A percentile compares a stretch with the other conserved stretches of the same genome.
phyloP scores from a whole-genome alignment of 805 yeast species.

The Pichia kluyveri region DNA sequence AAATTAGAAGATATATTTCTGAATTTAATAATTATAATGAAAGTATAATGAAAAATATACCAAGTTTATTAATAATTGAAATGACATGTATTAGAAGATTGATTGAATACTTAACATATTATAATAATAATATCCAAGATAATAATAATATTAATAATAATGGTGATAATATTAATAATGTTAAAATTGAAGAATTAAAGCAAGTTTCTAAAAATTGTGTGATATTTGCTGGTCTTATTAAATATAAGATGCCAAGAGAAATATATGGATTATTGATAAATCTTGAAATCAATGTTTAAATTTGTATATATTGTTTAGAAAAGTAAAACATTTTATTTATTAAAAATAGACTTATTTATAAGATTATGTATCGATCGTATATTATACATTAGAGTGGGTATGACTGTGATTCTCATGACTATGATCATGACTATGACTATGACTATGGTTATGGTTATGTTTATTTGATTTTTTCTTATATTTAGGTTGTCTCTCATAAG shows the following conservation, averaged over 20 bases:
- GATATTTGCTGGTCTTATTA: conserved; percentile 92
- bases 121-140: conserved; percentile 3
- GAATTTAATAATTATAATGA: conserved; percentile 59
- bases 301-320: not conserved
- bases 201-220: conserved; percentile 77
- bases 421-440: not conserved
- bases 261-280: conserved; percentile 63
- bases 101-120: conserved; percentile 11
- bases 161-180: not conserved
- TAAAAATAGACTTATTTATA: too few species aligned
- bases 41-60: conserved; percentile 67
- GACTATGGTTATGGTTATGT: conserved; percentile 10
- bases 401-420: not conserved
- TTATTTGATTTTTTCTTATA: conserved; percentile 25
- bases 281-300: conserved; percentile 37
- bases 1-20: conserved; percentile 57
- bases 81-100: conserved; percentile 65
- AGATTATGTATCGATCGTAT: too few species aligned
- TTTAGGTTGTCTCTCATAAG: conserved; percentile 82
- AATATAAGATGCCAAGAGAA: conserved; percentile 84
- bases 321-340: too few species aligned
- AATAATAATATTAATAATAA: conserved; percentile 37
- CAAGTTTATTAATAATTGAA: conserved; percentile 67
- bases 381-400: not conserved
- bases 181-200: conserved; percentile 45